Conservation (phyloP, 257 asterid genomes). For the Cynanchum wilfordii region DNA sequence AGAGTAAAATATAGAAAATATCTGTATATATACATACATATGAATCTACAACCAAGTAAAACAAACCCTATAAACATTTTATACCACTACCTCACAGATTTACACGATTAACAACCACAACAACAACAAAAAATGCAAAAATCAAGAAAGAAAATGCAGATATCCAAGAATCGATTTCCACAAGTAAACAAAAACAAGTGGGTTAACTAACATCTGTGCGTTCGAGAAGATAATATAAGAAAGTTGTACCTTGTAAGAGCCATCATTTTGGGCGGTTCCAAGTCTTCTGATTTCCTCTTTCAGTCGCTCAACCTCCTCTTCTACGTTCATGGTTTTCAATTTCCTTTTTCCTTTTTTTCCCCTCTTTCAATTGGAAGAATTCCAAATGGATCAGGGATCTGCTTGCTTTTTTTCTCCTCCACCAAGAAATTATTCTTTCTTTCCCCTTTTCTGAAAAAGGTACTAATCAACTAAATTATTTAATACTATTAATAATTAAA, state of each 20-base stretch:
- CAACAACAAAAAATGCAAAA: not conserved
- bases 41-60: not conserved
- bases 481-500: not conserved
- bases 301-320: conserved; percentile 79
- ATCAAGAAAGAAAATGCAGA: not conserved
- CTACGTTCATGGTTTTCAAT: conserved; percentile 71
- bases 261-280: conserved; percentile 70
- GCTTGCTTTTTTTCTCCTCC: not conserved
- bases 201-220: not conserved
- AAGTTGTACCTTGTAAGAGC: conserved; percentile 70
- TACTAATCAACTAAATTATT: not conserved
- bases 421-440: not conserved
- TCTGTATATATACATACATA: too few relatives aligned
- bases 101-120: too few relatives aligned
- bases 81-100: too few relatives aligned
- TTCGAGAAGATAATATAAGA: not conserved
- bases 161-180: not conserved
- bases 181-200: not conserved
- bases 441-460: not conserved
- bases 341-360: too few relatives aligned
- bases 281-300: conserved; percentile 83
- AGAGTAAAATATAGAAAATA: too few relatives aligned
- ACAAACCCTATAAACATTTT: too few relatives aligned
- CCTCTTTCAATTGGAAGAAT: not conserved
- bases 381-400: not conserved